A percentile compares a stretch with the other conserved stretches of the same genome.
These are phyloP conservation scores for Neurospora intermedia DNA, from an alignment of 495 filamentous ascomycete species.

Conservation along the genomic window DNA sequence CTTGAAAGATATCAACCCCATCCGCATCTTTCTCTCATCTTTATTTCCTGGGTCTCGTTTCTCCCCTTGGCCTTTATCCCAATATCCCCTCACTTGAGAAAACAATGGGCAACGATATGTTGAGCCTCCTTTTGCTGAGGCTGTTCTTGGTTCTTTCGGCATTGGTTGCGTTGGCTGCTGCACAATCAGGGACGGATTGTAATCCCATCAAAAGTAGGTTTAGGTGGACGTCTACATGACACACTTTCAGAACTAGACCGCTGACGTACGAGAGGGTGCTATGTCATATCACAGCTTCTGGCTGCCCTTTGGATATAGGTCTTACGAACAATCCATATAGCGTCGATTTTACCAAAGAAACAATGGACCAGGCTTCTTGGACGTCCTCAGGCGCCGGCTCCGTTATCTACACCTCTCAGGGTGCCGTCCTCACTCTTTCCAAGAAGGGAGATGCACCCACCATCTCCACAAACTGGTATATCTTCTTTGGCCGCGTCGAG, in stretches of 20 bases:
- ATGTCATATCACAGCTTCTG: background rate
- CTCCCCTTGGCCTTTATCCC: conserved; percentile 2
- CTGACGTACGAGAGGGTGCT: background rate
- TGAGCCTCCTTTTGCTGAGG: background rate
- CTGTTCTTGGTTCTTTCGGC: background rate
- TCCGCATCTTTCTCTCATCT: background rate
- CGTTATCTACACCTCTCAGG: conserved; percentile 49
- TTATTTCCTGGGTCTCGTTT: background rate
- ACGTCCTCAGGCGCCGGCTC: conserved; percentile 42
- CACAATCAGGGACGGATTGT: conserved; percentile 8
- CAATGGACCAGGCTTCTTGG: conserved; percentile 47
- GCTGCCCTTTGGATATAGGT: conserved; percentile 8
- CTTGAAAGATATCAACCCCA: background rate
- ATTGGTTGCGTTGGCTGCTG: background rate
- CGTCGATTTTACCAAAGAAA: conserved; percentile 54
- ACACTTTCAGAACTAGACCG: background rate
- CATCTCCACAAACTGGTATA: conserved; percentile 55
- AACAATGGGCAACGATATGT: background rate
- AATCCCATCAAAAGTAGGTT: conserved; percentile 7
- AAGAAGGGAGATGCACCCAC: conserved; percentile 66
- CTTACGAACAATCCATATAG: conserved; percentile 22
- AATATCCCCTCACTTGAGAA: background rate
- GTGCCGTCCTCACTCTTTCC: conserved; percentile 62
- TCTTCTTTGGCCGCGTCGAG: conserved; percentile 67
- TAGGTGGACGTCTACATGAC: background rate